These are phyloP conservation scores for Blastocystis hominis DNA, from an alignment of 352 stramenopile genomes.

Conservation along the genomic window DNA sequence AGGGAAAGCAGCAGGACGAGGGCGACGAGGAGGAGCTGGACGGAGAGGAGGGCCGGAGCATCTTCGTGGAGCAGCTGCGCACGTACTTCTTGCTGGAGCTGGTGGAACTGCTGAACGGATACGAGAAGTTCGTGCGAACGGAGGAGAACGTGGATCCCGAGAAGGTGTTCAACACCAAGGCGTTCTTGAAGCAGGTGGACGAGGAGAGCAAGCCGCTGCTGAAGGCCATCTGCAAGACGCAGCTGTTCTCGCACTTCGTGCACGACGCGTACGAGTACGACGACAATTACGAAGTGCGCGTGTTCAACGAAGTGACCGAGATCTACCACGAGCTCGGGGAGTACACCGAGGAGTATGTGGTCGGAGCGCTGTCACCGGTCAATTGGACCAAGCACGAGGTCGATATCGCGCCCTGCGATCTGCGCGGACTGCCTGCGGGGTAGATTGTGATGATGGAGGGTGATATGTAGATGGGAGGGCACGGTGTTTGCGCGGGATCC, in stretches of 20 bases:
- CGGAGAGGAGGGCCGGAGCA: not conserved
- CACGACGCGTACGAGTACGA: slow-evolving; percentile 51
- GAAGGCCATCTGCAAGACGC: slow-evolving; percentile 16
- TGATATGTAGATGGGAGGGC: slow-evolving; percentile 39
- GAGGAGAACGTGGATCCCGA: slow-evolving; percentile 22
- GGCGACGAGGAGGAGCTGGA: not conserved
- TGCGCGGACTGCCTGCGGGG: not conserved
- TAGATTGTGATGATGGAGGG: not conserved
- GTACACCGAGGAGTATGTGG: not conserved
- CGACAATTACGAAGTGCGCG: slow-evolving; percentile 31
- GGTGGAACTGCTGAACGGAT: not conserved
- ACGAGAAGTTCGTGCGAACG: slow-evolving; percentile 5
- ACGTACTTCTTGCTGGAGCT: slow-evolving; percentile 32
- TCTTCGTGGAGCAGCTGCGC: not conserved
- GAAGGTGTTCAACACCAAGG: slow-evolving; percentile 19
- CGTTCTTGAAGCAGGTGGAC: not conserved
- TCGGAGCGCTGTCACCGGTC: not conserved
- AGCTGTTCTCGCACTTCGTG: slow-evolving; percentile 39
- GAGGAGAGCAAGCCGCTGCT: not conserved
- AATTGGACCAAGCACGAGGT: slow-evolving; percentile 29
- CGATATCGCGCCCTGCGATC: slow-evolving; percentile 28
- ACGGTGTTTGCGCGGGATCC: slow-evolving; percentile 2
- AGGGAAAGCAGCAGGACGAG: not conserved
- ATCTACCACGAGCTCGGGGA: slow-evolving; percentile 4
- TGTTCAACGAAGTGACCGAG: slow-evolving; percentile 31